phyloP scores from a whole-genome alignment of 169 alveolate species.

The Pseudocohnilembus persalinus region DNA sequence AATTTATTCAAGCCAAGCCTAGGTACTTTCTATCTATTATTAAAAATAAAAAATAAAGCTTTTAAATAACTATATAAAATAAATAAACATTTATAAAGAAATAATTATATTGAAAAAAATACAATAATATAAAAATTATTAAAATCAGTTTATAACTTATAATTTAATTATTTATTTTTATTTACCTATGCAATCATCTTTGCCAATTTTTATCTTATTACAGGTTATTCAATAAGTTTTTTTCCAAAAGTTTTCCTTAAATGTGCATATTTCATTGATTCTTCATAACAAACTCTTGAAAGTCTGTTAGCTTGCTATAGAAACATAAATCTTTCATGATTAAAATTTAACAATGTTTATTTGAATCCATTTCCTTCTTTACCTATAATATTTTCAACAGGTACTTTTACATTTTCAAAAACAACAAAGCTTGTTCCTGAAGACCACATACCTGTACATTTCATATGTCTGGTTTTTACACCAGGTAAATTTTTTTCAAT shows the following conservation, averaged over 20 bases:
- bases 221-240: neutral
- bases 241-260: neutral
- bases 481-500: slow-evolving; percentile 39
- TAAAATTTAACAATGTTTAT: slow-evolving; percentile 43
- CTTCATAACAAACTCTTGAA: slow-evolving; percentile 51
- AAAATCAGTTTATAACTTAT: too few relatives aligned
- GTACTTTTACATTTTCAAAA: slow-evolving; percentile 50
- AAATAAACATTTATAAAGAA: too few relatives aligned
- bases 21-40: slow-evolving; percentile 38
- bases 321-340: slow-evolving; percentile 15
- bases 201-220: neutral
- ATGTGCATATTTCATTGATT: neutral
- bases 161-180: too few relatives aligned
- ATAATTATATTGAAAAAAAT: too few relatives aligned
- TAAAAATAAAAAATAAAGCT: neutral
- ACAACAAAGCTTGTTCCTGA: slow-evolving; percentile 55
- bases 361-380: slow-evolving; percentile 40
- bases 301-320: slow-evolving; percentile 11
- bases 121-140: too few relatives aligned
- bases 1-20: neutral
- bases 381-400: slow-evolving; percentile 45
- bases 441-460: slow-evolving; percentile 54
- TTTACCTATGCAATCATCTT: neutral
- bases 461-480: slow-evolving; percentile 49
- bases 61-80: too few relatives aligned